Base-by-base conservation (phyloP, 306 rosid genomes). In the Styphnolobium japonicum region DNA sequence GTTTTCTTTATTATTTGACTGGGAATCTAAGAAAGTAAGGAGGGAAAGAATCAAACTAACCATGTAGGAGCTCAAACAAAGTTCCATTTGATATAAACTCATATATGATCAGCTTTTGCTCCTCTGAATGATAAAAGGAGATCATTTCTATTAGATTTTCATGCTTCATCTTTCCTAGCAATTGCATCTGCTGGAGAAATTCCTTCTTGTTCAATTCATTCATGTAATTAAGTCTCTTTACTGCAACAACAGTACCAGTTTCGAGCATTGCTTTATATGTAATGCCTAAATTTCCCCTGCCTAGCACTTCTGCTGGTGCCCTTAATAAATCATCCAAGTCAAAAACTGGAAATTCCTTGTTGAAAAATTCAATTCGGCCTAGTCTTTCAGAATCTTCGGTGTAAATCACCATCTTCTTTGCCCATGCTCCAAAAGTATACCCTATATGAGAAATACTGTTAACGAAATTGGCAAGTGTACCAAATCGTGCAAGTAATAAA, bases 261-360 rank as follows among this genome's bases (percentile, higher is more conserved):
- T 94, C 98, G 64, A 92, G 85, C 22, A 88, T 85, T 75, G 89
- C 92, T 80, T 85, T 88, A 71, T 92, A 94, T 58, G 94, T 83
- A 19, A 86, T 80, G 2, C 97, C 98, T 37, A 89, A 79, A 25
- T 82, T 63, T 18, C 93, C 97, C 42, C 76, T 87, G 6, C 96
- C 96, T 18, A 92, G 53, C 2, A 85, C 80, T 84, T 90, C 88
- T 51, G 94, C 94, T 7, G 98, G 88, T 37, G 97, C 90, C 78
- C 93, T 82, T 51, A 94, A 80, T 36, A 94, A 85, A 81, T 94
- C 97, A 68, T 94, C 98, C 87, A 94, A 77, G 85, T 90, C 97
- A 70, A 92, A 94, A 10, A 71, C 83, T 62, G 82, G 86, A n/a
- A 88, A 56, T 62, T 86, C 86, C 81, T 85, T 85, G 83, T 73